phyloP scores from a whole-genome alignment of 1,139 yeast genomes.

The Candida tropicalis region DNA sequence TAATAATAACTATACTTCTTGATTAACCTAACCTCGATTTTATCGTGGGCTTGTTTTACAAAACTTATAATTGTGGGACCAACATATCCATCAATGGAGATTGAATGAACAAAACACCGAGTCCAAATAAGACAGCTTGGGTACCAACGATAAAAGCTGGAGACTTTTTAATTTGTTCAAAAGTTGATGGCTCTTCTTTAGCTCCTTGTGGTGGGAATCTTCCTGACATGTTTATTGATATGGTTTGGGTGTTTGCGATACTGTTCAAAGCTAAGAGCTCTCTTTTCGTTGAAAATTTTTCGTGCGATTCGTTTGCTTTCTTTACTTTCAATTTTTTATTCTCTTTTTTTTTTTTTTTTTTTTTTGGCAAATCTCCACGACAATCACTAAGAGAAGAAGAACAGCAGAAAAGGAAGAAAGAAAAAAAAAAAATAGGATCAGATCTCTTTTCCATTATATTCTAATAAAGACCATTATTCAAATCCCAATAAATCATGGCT shows the following conservation, averaged over 20 bases:
- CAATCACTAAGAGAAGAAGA: background rate
- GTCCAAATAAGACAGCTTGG: slow-evolving; percentile 64
- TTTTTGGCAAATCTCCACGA: slow-evolving; percentile 9
- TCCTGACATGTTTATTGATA: slow-evolving; percentile 27
- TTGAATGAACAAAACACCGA: slow-evolving; percentile 75
- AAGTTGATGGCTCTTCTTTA: slow-evolving; percentile 33
- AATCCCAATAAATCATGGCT: slow-evolving; percentile 20
- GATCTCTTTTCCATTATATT: background rate
- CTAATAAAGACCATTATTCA: slow-evolving; percentile 1
- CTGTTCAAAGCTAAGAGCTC: background rate
- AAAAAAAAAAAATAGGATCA: background rate
- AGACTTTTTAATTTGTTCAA: slow-evolving; percentile 56
- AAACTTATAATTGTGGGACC: slow-evolving; percentile 66
- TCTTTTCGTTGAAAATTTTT: slow-evolving; percentile 7
- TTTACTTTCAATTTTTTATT: no score
- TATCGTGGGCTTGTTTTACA: no score
- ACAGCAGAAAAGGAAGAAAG: no score
- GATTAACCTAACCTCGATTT: background rate
- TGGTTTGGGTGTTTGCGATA: background rate
- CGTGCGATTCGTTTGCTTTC: slow-evolving; percentile 6
- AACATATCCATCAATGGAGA: slow-evolving; percentile 80
- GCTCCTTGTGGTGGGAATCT: slow-evolving; percentile 25
- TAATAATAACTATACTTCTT: background rate
- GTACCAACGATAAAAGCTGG: slow-evolving; percentile 67
- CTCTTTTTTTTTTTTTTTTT: slow-evolving; percentile 7